These are phyloP conservation scores for Linderina pennispora DNA, from an alignment of 192 early-diverging fungal genomes.

Conservation along the genomic window DNA sequence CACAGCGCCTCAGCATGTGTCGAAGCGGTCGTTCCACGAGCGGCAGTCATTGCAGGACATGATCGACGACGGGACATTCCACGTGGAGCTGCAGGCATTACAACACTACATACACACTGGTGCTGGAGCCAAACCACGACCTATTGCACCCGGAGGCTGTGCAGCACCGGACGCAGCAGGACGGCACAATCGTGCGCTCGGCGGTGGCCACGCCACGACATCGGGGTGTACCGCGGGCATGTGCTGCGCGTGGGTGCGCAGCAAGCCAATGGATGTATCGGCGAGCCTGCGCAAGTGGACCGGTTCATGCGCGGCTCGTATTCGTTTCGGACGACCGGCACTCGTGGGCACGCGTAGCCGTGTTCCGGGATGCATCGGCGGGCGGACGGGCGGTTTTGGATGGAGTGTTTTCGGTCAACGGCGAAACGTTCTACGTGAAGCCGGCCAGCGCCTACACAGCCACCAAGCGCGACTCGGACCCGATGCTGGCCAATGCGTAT, in stretches of 20 bases:
- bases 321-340: slow-evolving; percentile 38
- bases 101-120: slow-evolving; percentile 59
- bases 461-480: slow-evolving; percentile 52
- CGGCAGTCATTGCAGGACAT: slow-evolving; percentile 15
- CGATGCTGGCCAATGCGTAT: slow-evolving; percentile 19
- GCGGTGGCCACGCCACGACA: slow-evolving; percentile 22
- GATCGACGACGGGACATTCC: slow-evolving; percentile 50
- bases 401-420: slow-evolving; percentile 50
- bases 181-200: slow-evolving; percentile 6
- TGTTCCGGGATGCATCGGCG: slow-evolving; percentile 4
- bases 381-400: slow-evolving; percentile 47
- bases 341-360: slow-evolving; percentile 52
- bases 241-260: slow-evolving; percentile 23
- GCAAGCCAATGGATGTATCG: slow-evolving; percentile 12
- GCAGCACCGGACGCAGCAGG: slow-evolving; percentile 11
- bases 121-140: slow-evolving; percentile 64
- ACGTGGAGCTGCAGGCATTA: slow-evolving; percentile 53
- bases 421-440: slow-evolving; percentile 55
- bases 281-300: slow-evolving; percentile 26
- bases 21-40: slow-evolving; percentile 31
- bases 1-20: no score
- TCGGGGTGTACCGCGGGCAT: slow-evolving; percentile 55
- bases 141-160: slow-evolving; percentile 60
- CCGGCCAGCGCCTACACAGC: slow-evolving; percentile 47
- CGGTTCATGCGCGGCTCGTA: slow-evolving; percentile 15